Percentiles rank a stretch among this genome's conserved stretches.
phyloP scores from a whole-genome alignment of 2,329 filamentous ascomycete genomes.

The Fusarium xyrophilum region DNA sequence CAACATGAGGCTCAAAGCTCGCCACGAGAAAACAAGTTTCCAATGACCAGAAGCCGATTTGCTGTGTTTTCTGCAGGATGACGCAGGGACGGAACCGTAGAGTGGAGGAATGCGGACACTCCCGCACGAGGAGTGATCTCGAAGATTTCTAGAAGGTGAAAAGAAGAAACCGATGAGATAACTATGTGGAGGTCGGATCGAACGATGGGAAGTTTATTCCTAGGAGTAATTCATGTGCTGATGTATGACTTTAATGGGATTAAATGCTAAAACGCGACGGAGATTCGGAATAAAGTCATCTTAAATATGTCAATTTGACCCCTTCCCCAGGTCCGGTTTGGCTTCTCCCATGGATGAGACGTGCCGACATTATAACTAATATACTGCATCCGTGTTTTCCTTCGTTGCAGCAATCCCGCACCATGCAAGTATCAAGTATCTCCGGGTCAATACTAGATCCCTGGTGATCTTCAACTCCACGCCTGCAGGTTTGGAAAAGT shows the following conservation, averaged over 20 bases:
- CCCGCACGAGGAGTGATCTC: background rate
- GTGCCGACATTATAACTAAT: background rate
- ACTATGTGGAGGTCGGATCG: background rate
- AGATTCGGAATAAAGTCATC: background rate
- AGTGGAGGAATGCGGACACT: background rate
- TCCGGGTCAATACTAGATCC: background rate
- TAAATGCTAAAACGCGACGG: background rate
- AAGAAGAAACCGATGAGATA: background rate
- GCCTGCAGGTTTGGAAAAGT: background rate
- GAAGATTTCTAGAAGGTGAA: background rate
- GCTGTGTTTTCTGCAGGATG: background rate
- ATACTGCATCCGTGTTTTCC: background rate
- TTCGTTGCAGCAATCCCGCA: background rate
- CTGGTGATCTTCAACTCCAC: background rate
- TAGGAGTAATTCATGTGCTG: background rate
- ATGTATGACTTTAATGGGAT: background rate
- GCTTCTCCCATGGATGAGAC: fast-evolving
- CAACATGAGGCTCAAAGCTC: background rate
- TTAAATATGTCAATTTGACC: background rate
- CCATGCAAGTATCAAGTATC: background rate
- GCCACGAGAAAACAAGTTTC: background rate
- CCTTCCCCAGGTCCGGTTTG: fast-evolving
- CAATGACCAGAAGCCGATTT: background rate
- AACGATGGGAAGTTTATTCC: too few relatives aligned
- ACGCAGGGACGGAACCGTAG: background rate